A percentile compares a stretch with the other conserved stretches of the same genome.
phyloP scores from a whole-genome alignment of 2,329 filamentous ascomycete genomes.

The Penicillium expansum region DNA sequence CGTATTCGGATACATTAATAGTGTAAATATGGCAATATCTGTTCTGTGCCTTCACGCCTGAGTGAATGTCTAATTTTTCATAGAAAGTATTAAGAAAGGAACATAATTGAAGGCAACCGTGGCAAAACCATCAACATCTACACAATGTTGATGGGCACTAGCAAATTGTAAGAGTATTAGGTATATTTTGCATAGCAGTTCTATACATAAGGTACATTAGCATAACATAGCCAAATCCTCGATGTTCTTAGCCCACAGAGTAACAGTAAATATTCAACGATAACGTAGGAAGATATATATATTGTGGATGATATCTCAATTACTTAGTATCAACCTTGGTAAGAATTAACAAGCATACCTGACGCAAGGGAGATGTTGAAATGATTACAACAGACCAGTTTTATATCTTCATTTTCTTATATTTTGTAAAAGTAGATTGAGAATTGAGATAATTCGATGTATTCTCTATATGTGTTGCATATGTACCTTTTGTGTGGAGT shows the following conservation, averaged over 20 bases:
- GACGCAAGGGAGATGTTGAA: not conserved
- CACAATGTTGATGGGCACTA: not conserved
- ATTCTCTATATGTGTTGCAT: too few relatives aligned
- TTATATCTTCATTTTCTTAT: too few relatives aligned
- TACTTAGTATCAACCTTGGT: too few relatives aligned
- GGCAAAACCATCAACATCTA: not conserved
- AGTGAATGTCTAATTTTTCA: not conserved
- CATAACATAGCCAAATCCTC: not conserved
- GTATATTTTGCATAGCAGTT: not conserved
- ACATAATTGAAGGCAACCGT: not conserved
- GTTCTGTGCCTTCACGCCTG: not conserved
- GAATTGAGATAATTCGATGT: too few relatives aligned
- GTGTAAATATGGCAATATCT: not conserved
- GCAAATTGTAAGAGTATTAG: not conserved
- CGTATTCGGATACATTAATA: not conserved
- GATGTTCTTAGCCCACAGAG: not conserved
- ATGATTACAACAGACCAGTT: too few relatives aligned
- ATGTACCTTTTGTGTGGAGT: too few relatives aligned
- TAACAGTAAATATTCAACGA: too few relatives aligned
- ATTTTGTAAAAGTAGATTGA: too few relatives aligned
- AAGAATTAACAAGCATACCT: not conserved
- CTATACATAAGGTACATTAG: not conserved
- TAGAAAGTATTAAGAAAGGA: not conserved
- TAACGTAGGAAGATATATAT: not conserved
- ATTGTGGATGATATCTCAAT: not conserved